A percentile compares a stretch with the other conserved stretches of the same genome.
Evolutionary conservation across 192 early-diverging fungal species (phyloP).

Genomic region (Borealophlyctis nickersoniae): DNA sequence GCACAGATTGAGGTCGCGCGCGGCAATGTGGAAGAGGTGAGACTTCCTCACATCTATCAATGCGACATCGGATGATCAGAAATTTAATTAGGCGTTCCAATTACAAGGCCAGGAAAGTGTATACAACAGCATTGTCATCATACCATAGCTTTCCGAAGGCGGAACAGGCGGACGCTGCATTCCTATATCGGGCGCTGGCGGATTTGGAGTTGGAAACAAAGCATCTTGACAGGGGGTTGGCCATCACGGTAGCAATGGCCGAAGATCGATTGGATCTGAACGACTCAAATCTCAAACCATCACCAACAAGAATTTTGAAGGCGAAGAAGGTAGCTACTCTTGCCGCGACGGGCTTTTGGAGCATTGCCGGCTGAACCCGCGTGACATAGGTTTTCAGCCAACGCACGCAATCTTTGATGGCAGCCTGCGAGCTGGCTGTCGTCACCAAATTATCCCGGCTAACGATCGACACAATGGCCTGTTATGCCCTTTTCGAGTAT

Average conservation of each 20-base stretch:
- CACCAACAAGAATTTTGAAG: slow-evolving; percentile 20
- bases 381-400: slow-evolving; percentile 1
- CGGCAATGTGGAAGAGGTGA: slow-evolving; percentile 33
- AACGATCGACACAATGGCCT: slow-evolving; percentile 4
- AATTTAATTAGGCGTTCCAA: not conserved
- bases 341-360: no score
- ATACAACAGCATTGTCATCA: slow-evolving; percentile 32
- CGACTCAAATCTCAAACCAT: slow-evolving; percentile 13
- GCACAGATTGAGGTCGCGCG: slow-evolving; percentile 26
- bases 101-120: slow-evolving; percentile 41
- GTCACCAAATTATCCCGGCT: not conserved
- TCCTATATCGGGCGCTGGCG: slow-evolving; percentile 31
- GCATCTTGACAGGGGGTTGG: slow-evolving; percentile 9
- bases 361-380: no score
- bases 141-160: slow-evolving; percentile 28
- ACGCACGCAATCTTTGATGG: not conserved
- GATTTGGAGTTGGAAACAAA: slow-evolving; percentile 27
- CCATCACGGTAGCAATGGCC: slow-evolving; percentile 19
- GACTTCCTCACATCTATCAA: not conserved
- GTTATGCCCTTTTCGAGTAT: slow-evolving; percentile 25
- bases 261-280: slow-evolving; percentile 8
- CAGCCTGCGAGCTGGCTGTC: not conserved
- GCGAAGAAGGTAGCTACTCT: slow-evolving; percentile 24
- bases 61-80: not conserved
- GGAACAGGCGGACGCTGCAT: slow-evolving; percentile 23